Evolutionary conservation across 2,329 filamentous ascomycete genomes (phyloP), one percentile per base, ranked within the genome.

Genomic region (Metarhizium robertsii): DNA sequence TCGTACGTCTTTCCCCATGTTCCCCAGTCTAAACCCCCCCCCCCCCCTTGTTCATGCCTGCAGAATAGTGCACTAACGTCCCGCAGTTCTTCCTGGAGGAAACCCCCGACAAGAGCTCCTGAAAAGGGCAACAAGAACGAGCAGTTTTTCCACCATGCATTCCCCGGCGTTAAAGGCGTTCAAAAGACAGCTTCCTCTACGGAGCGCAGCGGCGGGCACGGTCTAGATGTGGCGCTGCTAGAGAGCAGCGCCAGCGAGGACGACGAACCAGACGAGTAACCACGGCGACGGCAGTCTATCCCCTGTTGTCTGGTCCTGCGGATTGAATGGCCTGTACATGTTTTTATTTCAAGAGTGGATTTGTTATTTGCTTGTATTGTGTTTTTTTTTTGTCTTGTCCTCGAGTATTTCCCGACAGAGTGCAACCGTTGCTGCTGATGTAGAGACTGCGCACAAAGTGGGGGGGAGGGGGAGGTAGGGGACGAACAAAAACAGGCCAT

Each of bases 51-150:
- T 52, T 18, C 42, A 29, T 30, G 18, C 55, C 8, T 20, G 40
- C 18, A 20, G 50, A 57, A 52, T 11, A 30, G 10, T 30, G 7
- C 30, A n/a, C 61, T 68, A 58, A 64, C 62, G 57, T 4, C 43
- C 16, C 29, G 46, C 57, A 90, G 86, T 96, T 96, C 86, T 97
- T 97, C 88, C 73, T 97, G 72, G 92, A 97, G 72, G 92, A 96
- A 67, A 69, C 68, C 56, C 66, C 70, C 46, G 73, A 81, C 53
- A 77, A 80, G 68, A 75, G 73, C 69, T 77, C 74, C 74, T 79
- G 76, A 83, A 90, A 78, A 82, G 79, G 71, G 70, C 73, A 68
- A 64, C 59, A 38, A 65, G 40, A 64, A 67, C 55, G 61, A 71
- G 58, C 60, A 62, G 59, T 59, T 58, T 50, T 53, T 61, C 49